A percentile compares a stretch with the other conserved stretches of the same genome.
Evolutionary conservation across 2,329 filamentous ascomycete genomes (phyloP).

Genomic region (Aquanectria penicillioides): DNA sequence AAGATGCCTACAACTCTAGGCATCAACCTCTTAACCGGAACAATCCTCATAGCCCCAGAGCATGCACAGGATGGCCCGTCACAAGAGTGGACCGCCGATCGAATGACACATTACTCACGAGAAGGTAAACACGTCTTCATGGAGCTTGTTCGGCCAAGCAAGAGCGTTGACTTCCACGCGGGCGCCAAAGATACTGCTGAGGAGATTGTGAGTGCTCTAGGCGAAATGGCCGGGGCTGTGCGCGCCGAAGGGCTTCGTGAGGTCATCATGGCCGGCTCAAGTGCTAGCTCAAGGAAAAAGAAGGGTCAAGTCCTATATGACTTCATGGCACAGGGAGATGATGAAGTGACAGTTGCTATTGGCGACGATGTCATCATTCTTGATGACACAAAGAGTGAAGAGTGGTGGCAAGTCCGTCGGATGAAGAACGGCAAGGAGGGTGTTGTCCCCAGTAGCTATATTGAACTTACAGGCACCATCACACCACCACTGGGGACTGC

Average conservation of each 20-base stretch:
- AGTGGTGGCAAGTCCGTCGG: constrained; percentile 97
- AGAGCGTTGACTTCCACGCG: constrained; percentile 95
- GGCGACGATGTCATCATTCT: constrained; percentile 92
- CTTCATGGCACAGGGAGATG: constrained; percentile 95
- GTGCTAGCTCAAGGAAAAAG: constrained; percentile 77
- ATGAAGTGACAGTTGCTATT: constrained; percentile 90
- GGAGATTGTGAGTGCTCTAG: constrained; percentile 88
- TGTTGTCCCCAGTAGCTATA: constrained; percentile 95
- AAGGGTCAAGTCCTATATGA: constrained; percentile 91
- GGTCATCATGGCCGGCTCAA: constrained; percentile 82
- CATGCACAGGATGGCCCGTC: constrained; percentile 83
- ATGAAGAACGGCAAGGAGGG: constrained; percentile 94
- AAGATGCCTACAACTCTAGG: constrained; percentile 98
- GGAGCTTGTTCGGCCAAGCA: constrained; percentile 90
- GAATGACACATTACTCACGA: constrained; percentile 96
- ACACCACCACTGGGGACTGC: constrained; percentile 58
- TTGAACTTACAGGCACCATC: constrained; percentile 82
- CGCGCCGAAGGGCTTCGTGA: constrained; percentile 86
- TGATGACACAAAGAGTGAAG: constrained; percentile 91
- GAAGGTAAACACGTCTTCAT: constrained; percentile 98
- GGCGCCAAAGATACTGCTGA: constrained; percentile 96
- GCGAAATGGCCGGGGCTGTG: constrained; percentile 87
- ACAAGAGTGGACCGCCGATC: constrained; percentile 94
- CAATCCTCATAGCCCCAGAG: constrained; percentile 91
- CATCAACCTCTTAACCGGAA: constrained; percentile 88